Conservation (phyloP, 176 grass and related monocot species). For the Cymbopogon citratus region DNA sequence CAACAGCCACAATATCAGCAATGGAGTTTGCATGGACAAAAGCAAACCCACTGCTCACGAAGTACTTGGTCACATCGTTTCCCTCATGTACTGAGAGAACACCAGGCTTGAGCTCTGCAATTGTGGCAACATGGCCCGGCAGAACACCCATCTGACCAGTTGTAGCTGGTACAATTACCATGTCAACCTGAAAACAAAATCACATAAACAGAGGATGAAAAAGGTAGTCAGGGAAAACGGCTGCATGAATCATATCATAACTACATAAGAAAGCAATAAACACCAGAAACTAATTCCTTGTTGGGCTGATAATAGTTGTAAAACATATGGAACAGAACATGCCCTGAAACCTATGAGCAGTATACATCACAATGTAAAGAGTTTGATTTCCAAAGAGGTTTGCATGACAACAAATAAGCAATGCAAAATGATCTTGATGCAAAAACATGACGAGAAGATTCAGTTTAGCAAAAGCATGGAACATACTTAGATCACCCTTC, state of each 20-base stretch:
- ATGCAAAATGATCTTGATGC: neutral
- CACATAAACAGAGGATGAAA: neutral
- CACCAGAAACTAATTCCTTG: neutral
- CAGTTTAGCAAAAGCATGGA: neutral
- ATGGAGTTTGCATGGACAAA: slow-evolving; percentile 96
- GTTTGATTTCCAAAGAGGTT: neutral
- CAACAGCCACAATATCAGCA: slow-evolving; percentile 88
- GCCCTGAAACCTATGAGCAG: slow-evolving; percentile 10
- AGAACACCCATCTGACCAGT: slow-evolving; percentile 98
- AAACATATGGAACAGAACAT: neutral
- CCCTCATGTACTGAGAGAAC: slow-evolving; percentile 92
- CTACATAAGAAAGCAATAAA: neutral
- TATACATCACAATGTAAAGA: neutral
- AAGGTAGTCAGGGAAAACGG: neutral
- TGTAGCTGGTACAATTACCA: slow-evolving; percentile 93
- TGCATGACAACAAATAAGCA: slow-evolving; percentile 11
- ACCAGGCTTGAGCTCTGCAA: slow-evolving; percentile 86
- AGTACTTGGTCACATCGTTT: slow-evolving; percentile 80
- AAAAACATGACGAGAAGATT: neutral
- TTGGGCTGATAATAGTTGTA: neutral
- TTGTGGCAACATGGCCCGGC: slow-evolving; percentile 88
- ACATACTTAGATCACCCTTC: neutral
- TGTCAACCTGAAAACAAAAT: slow-evolving; percentile 65
- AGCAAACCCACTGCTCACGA: slow-evolving; percentile 97
- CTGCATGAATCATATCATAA: neutral